Percentiles rank a stretch among this genome's conserved stretches.
Evolutionary conservation across 2,329 filamentous ascomycete genomes (phyloP).

Genomic region (Septoria linicola): DNA sequence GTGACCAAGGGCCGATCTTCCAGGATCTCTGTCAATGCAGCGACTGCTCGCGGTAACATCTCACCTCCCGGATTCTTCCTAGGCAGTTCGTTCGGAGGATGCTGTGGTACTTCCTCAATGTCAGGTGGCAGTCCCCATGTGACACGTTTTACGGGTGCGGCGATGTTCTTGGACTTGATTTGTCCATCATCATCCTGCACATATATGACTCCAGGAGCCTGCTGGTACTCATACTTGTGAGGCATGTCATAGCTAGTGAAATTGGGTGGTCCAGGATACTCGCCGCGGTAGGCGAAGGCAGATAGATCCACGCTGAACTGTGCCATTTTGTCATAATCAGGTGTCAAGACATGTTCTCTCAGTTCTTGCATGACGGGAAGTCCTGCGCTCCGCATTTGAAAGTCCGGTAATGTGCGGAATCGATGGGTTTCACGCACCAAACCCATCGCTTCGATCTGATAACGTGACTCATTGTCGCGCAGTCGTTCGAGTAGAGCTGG

Average conservation of each 20-base stretch:
- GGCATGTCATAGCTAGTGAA: slow-evolving; percentile 35
- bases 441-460: slow-evolving; percentile 42
- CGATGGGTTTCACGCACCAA: slow-evolving; percentile 77
- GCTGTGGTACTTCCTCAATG: slow-evolving; percentile 60
- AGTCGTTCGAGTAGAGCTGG: slow-evolving; percentile 35
- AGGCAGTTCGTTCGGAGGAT: slow-evolving; percentile 52
- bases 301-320: slow-evolving; percentile 64
- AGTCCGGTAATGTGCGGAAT: slow-evolving; percentile 82
- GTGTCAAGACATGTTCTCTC: slow-evolving; percentile 67
- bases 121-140: slow-evolving; percentile 55
- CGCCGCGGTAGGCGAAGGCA: slow-evolving; percentile 61
- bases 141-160: slow-evolving; percentile 46
- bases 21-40: slow-evolving; percentile 64
- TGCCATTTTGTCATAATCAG: slow-evolving; percentile 60
- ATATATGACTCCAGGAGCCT: slow-evolving; percentile 75
- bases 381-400: slow-evolving; percentile 54
- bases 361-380: slow-evolving; percentile 67
- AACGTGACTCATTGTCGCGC: slow-evolving; percentile 32
- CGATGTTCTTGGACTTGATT: slow-evolving; percentile 49
- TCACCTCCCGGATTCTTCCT: slow-evolving; percentile 34
- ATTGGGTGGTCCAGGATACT: slow-evolving; percentile 43
- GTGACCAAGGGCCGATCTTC: slow-evolving; percentile 80
- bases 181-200: slow-evolving; percentile 57
- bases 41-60: slow-evolving; percentile 63
- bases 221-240: slow-evolving; percentile 69